Percentiles rank a stretch among this genome's conserved stretches.
These are phyloP conservation scores for Pythium phragmitis DNA, from an alignment of 352 stramenopile species.

Conservation along the genomic window DNA sequence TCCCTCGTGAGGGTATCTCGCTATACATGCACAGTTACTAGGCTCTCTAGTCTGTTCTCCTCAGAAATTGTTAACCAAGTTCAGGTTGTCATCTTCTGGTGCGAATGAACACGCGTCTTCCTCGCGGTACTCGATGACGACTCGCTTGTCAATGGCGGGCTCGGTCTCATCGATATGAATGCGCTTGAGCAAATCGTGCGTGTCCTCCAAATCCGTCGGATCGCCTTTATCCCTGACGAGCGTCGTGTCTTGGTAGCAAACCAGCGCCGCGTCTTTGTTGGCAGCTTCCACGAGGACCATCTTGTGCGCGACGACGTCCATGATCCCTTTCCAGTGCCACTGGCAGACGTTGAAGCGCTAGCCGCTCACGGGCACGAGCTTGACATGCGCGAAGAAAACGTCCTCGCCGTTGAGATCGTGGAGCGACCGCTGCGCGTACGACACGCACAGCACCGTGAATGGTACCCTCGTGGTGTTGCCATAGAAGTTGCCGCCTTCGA, in stretches of 20 bases:
- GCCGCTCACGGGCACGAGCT: conserved; percentile 3
- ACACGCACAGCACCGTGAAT: conserved; percentile 13
- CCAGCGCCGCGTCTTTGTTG: background rate
- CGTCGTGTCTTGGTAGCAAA: conserved; percentile 9
- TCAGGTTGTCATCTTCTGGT: background rate
- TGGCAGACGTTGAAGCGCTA: conserved; percentile 21
- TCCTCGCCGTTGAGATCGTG: conserved; percentile 10
- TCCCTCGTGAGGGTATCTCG: background rate
- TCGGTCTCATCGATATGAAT: conserved; percentile 4
- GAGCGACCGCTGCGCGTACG: conserved; percentile 15
- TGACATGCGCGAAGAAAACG: conserved; percentile 3
- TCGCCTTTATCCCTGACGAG: background rate
- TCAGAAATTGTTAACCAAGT: conserved; percentile 11
- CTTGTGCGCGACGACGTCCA: background rate
- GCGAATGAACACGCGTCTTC: conserved; percentile 2
- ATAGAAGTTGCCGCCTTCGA: conserved; percentile 23
- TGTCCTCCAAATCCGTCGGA: conserved; percentile 3
- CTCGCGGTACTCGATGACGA: conserved; percentile 12
- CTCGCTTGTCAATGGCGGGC: background rate
- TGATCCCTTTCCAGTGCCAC: conserved; percentile 1
- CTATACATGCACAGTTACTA: background rate
- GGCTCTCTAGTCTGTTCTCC: background rate
- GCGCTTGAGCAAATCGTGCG: conserved; percentile 9
- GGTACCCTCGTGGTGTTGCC: background rate
- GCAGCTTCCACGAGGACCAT: background rate